These are phyloP conservation scores for Dactylonectria macrodidyma DNA, from an alignment of 2,329 filamentous ascomycete species.

Conservation along the genomic window DNA sequence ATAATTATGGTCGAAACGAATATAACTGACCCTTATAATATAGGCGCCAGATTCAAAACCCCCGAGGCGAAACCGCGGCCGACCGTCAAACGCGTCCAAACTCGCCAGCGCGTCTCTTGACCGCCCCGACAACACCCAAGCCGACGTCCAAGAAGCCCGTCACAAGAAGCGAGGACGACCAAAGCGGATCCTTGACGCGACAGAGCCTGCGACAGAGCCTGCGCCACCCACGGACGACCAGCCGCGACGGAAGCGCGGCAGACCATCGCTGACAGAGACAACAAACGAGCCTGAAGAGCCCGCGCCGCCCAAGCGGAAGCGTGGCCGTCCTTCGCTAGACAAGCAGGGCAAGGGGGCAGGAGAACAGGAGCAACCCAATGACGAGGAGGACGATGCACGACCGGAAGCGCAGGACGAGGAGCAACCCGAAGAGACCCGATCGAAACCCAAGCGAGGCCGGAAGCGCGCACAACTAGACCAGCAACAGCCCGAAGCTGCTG, in stretches of 20 bases:
- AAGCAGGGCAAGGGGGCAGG: conserved; percentile 31
- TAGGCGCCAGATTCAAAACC: conserved; percentile 48
- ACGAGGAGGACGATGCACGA: conserved; percentile 32
- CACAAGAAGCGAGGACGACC: conserved; percentile 41
- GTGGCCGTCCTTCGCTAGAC: conserved; percentile 52
- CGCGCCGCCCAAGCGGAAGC: conserved; percentile 53
- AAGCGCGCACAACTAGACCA: conserved; percentile 28
- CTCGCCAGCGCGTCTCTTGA: conserved; percentile 47
- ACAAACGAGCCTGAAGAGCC: conserved; percentile 33
- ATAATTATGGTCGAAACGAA: neutral
- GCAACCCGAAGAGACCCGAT: conserved; percentile 25
- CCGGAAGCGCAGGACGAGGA: conserved; percentile 29
- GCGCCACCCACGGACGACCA: conserved; percentile 29
- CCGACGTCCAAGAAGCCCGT: conserved; percentile 47
- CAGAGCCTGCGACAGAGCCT: conserved; percentile 20
- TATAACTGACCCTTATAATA: conserved; percentile 7
- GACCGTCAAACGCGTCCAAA: conserved; percentile 59
- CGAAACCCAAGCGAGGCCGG: conserved; percentile 34
- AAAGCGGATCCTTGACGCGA: conserved; percentile 23
- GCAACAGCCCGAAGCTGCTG: conserved; percentile 18
- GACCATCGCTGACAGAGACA: conserved; percentile 41
- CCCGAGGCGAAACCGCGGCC: conserved; percentile 61
- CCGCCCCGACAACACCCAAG: conserved; percentile 42
- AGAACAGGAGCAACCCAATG: conserved; percentile 30
- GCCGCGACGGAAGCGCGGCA: conserved; percentile 48